A percentile compares a stretch with the other conserved stretches of the same genome.
Evolutionary conservation across 345 rosid species (phyloP).

Genomic region (Sonneratia alba): DNA sequence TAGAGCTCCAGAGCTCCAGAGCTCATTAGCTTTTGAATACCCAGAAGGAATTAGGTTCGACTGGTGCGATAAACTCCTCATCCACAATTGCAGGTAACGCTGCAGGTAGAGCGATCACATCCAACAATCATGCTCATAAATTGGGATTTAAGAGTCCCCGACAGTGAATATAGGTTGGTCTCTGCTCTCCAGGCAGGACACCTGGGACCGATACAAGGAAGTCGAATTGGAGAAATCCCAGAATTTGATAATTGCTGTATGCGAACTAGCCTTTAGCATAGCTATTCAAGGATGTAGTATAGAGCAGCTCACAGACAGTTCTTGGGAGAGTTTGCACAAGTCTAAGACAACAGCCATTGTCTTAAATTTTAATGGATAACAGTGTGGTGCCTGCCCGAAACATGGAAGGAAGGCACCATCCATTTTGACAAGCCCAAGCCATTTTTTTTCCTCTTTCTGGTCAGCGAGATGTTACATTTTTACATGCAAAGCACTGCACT

Average conservation of each 20-base stretch:
- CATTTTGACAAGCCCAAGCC: neutral
- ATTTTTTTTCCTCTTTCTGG: neutral
- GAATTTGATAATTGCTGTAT: neutral
- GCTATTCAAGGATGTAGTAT: neutral
- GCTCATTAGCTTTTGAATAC: too few relatives aligned
- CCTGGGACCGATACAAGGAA: neutral
- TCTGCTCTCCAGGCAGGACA: too few relatives aligned
- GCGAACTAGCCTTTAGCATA: neutral
- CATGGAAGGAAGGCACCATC: neutral
- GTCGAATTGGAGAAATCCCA: neutral
- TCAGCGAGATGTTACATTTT: neutral
- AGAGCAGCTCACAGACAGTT: neutral
- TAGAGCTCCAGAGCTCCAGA: too few relatives aligned
- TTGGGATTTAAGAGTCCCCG: too few relatives aligned
- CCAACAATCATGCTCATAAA: too few relatives aligned
- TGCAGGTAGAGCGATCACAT: too few relatives aligned
- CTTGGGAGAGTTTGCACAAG: neutral
- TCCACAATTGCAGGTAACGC: too few relatives aligned
- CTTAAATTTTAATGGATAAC: neutral
- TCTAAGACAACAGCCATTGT: neutral
- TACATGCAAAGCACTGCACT: neutral
- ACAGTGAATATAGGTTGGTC: neutral
- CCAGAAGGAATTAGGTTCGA: too few relatives aligned
- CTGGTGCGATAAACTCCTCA: too few relatives aligned
- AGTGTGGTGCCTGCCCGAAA: neutral